Evolutionary conservation across 179 eudicot genomes (phyloP).

Genomic region (Carnegiea gigantea): DNA sequence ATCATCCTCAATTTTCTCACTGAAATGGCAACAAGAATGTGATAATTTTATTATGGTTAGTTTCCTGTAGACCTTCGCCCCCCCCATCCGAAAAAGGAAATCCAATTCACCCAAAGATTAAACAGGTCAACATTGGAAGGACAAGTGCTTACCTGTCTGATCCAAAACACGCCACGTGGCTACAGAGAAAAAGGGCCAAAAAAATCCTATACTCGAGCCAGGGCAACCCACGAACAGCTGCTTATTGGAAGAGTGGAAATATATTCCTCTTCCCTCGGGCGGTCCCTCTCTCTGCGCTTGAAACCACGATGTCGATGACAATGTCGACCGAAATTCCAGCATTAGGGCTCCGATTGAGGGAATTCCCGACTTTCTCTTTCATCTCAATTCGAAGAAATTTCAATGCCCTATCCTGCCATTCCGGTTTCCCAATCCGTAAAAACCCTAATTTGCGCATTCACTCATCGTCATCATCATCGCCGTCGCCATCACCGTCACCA

Average conservation of each 20-base stretch:
- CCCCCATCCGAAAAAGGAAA: too few species aligned
- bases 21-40: too few species aligned
- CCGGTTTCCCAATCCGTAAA: conserved; percentile 2
- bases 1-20: too few species aligned
- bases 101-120: too few species aligned
- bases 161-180: conserved; percentile 6
- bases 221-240: neutral
- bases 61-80: too few species aligned
- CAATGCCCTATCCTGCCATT: neutral
- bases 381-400: neutral
- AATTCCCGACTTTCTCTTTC: conserved; percentile 22
- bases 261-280: neutral
- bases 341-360: conserved; percentile 30
- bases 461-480: conserved; percentile 31
- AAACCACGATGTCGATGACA: neutral
- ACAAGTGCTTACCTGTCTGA: conserved; percentile 13
- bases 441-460: conserved; percentile 21
- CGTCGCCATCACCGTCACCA: conserved; percentile 8
- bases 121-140: neutral
- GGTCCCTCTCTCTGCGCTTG: neutral
- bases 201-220: too few species aligned
- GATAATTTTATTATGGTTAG: too few species aligned
- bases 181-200: too few species aligned
- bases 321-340: conserved; percentile 22
- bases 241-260: neutral